Conservation (phyloP, 371 early-diverging fungal species). For the Syncephalis plumigaleata region DNA sequence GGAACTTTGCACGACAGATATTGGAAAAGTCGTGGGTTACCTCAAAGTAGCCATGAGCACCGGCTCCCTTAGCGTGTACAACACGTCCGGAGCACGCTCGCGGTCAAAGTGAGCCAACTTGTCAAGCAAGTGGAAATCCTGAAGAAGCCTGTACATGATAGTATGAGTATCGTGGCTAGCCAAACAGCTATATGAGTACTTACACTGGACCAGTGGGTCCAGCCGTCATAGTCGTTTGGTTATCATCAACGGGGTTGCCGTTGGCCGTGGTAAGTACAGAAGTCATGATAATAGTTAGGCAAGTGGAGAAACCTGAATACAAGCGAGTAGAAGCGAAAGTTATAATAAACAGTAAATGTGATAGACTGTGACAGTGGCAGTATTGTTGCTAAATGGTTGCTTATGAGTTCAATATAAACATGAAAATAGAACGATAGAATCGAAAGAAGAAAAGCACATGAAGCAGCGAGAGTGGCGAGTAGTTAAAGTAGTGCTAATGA, state of each 20-base stretch:
- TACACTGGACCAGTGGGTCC: conserved; percentile 31
- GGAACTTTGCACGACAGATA: conserved; percentile 55
- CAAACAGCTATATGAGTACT: too few species aligned
- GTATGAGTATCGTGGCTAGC: too few species aligned
- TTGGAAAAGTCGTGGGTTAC: conserved; percentile 55
- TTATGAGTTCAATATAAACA: too few species aligned
- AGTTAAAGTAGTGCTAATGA: too few species aligned
- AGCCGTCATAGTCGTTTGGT: conserved; percentile 38
- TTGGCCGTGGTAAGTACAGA: conserved; percentile 20
- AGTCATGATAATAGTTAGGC: background rate
- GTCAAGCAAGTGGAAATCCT: conserved; percentile 60
- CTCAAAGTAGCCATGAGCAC: conserved; percentile 68
- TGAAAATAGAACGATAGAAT: too few species aligned
- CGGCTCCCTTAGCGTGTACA: conserved; percentile 70
- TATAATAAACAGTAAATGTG: too few species aligned
- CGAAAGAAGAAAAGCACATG: too few species aligned
- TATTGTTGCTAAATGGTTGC: too few species aligned
- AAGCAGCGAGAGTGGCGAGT: too few species aligned
- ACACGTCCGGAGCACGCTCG: conserved; percentile 68
- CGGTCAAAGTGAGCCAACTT: conserved; percentile 74
- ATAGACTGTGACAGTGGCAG: too few species aligned
- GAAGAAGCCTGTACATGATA: too few species aligned
- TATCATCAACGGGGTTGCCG: conserved; percentile 42
- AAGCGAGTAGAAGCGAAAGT: too few species aligned
- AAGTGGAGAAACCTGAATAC: background rate